phyloP scores from a whole-genome alignment of 331 rosid species.

The Malus hybrid region DNA sequence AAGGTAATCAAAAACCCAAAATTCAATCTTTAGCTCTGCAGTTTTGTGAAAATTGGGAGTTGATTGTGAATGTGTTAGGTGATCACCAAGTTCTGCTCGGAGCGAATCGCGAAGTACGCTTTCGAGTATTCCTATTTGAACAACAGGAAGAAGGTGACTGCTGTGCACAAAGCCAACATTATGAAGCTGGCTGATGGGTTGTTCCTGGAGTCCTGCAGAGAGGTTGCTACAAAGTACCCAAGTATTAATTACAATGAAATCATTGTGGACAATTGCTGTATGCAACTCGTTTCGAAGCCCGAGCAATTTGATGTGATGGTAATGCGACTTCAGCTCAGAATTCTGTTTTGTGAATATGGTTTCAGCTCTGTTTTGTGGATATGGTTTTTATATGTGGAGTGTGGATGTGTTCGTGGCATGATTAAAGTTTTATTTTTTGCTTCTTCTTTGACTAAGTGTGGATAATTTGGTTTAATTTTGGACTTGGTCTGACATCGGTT shows the following conservation, averaged over 20 bases:
- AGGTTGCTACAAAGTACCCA: conserved; percentile 81
- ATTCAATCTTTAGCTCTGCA: background rate
- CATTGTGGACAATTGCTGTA: conserved; percentile 94
- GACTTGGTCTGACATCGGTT: background rate
- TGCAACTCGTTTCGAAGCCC: conserved; percentile 97
- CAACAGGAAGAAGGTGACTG: conserved; percentile 86
- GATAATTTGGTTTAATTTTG: background rate
- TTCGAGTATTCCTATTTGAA: conserved; percentile 90
- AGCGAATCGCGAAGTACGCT: conserved; percentile 82
- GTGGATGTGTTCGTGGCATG: background rate
- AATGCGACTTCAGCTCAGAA: conserved; percentile 16
- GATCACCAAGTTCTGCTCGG: conserved; percentile 88
- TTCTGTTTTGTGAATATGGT: background rate
- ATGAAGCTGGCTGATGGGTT: conserved; percentile 94
- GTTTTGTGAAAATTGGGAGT: background rate
- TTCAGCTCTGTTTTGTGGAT: background rate
- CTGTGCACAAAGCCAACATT: conserved; percentile 95
- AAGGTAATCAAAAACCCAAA: conserved; percentile 37
- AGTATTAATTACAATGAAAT: conserved; percentile 81
- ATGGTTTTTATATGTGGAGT: background rate
- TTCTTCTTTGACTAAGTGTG: background rate
- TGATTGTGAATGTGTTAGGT: conserved; percentile 41
- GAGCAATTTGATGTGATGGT: conserved; percentile 99
- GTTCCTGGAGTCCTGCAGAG: conserved; percentile 86
- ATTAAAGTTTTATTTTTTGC: background rate